These are phyloP conservation scores for Penicillium sp. DNA, from an alignment of 2,329 filamentous ascomycete species.

Conservation along the genomic window DNA sequence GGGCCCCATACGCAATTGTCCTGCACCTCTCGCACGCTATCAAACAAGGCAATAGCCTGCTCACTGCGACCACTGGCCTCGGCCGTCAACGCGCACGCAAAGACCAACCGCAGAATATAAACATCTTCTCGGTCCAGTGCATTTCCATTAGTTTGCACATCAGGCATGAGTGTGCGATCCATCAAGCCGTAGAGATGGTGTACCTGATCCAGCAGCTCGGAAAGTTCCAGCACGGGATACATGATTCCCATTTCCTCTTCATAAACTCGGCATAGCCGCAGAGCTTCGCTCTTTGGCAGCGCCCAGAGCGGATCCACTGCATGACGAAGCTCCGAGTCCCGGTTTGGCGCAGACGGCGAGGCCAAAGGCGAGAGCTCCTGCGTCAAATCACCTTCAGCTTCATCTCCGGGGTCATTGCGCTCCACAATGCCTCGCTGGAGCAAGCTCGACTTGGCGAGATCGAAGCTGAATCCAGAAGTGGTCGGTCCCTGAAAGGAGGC, in stretches of 20 bases:
- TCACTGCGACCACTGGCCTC: conserved; percentile 78
- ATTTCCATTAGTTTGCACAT: conserved; percentile 18
- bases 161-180: conserved; percentile 6
- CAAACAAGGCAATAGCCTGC: conserved; percentile 71
- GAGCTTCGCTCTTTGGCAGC: conserved; percentile 72
- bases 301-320: conserved; percentile 73
- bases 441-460: conserved; percentile 80
- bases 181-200: conserved; percentile 57
- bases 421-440: conserved; percentile 83
- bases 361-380: conserved; percentile 38
- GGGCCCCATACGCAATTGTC: conserved; percentile 64
- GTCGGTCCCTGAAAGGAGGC: conserved; percentile 81
- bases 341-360: conserved; percentile 27
- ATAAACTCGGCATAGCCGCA: conserved; percentile 75
- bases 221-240: conserved; percentile 80
- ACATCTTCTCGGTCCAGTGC: conserved; percentile 60
- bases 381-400: conserved; percentile 57
- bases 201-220: conserved; percentile 68
- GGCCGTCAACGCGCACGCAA: conserved; percentile 74
- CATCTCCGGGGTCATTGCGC: conserved; percentile 48
- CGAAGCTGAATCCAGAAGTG: conserved; percentile 78
- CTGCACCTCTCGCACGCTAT: conserved; percentile 70
- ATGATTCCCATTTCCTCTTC: conserved; percentile 88
- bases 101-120: conserved; percentile 75
- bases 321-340: conserved; percentile 34